Evolutionary conservation across 805 yeast genomes (phyloP), one percentile per base, ranked within the genome.

Genomic region (Candida peoriensis): DNA sequence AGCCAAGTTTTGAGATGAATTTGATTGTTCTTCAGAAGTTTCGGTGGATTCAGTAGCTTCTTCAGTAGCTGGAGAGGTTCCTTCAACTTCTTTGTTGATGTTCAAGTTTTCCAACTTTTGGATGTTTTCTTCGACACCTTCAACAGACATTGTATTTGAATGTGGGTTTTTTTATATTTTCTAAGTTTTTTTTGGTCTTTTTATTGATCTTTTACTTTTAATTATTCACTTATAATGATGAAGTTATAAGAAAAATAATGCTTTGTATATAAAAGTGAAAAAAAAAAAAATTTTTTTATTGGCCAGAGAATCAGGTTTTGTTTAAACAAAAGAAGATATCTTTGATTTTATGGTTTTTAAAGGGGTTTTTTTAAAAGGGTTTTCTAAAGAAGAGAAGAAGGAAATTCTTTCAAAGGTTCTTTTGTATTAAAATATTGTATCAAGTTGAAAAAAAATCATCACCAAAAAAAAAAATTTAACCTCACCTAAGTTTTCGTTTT

Each of bases 31-130:
- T 52, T 40, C 46, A 34, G 45, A 49, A 20, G 39, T 13, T n/a
- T 29, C 19, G 36, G 57, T 53, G 23, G 56, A 56, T 32, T 43
- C 52, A 20, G 35, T 49, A 34, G 46, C 48, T 30, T 50, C 39
- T 31, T 53, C 48, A 31, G 60, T 52, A 32, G 64, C 61, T 39
- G 62, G 34, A 25, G 41, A 41, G 20, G 44, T 27, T 11, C 47
- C 36, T 24, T 37, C 28, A 12, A 19, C 14, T 24, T 44, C 50
- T 20, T 60, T 54, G 39, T 63, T 66, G 41, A 70, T 50, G 55
- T 58, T 58, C 58, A 70, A 64, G 59, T 69, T 65, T 50, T 69
- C 74, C 57, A 70, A 58, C 37, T 68, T 61, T 54, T 66, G 48
- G n/a, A n/a, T n/a, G n/a, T n/a, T n/a, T 57, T 69, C 66, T 48